These are phyloP conservation scores for Kwoniella dendrophila DNA, from an alignment of 768 basidiomycete species.

Conservation along the genomic window DNA sequence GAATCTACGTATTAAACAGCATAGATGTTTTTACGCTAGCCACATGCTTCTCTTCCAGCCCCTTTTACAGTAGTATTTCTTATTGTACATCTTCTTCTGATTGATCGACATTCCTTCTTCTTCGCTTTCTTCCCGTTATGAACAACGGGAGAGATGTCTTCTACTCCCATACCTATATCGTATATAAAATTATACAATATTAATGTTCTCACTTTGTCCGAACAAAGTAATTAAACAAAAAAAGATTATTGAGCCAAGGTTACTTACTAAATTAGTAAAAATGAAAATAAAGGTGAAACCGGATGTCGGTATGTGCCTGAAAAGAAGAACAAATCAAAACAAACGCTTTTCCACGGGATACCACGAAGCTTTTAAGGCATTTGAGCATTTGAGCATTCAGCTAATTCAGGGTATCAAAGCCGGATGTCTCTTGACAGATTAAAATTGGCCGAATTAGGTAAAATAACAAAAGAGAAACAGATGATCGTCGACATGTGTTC, in stretches of 20 bases:
- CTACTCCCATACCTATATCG: not conserved
- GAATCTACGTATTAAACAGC: not conserved
- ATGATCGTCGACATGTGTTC: not conserved
- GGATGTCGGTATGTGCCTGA: conserved; percentile 11
- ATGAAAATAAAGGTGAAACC: not conserved
- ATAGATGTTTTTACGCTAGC: not conserved
- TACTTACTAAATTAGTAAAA: too few relatives aligned
- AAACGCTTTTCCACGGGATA: too few relatives aligned
- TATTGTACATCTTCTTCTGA: not conserved
- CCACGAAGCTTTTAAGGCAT: not conserved
- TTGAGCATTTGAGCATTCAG: not conserved
- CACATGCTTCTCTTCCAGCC: not conserved
- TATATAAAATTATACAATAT: not conserved
- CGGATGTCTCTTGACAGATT: too few relatives aligned
- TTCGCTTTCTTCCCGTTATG: not conserved
- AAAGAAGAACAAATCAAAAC: not conserved
- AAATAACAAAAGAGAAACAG: not conserved
- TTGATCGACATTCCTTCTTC: not conserved
- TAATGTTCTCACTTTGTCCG: conserved; percentile 8
- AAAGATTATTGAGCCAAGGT: too few relatives aligned
- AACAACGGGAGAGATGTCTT: not conserved
- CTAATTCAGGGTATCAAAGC: not conserved
- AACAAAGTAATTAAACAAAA: conserved; percentile 14
- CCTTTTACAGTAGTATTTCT: not conserved
- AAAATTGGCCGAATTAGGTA: conserved; percentile 9